Evolutionary conservation across 169 alveolate genomes (phyloP), one percentile per base, ranked within the genome.

Genomic region (Plasmodium inui): DNA sequence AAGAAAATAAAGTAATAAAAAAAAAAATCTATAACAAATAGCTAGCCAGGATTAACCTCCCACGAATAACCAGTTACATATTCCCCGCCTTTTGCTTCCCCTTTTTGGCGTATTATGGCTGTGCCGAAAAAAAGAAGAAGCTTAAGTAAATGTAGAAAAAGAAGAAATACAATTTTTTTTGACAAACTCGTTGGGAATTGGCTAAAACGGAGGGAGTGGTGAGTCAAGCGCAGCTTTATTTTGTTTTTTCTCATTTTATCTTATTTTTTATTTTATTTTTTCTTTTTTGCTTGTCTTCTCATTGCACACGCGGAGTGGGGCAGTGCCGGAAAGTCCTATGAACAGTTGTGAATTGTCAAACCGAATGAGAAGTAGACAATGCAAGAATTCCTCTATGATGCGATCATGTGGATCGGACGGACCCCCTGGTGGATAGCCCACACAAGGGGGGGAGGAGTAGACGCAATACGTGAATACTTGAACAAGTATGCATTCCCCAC

Each of bases 171-270:
- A 4, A 96, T 96, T 82, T 96, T 96, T 84, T 96, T 96, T 82
- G 97, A 96, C 53, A 96, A 94, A 81, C 92, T 96, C 30, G 95
- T 96, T 50, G 97, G 97, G 19, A 96, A 96, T 78, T 96, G 97
- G 97, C 91, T 83, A 17, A 78, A 96, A 72, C 74, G 97, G 22
- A 86, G 97, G 79, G 97, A 96, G 67, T 96, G 97, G 97, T 96
- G 84, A 61, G 91, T 50, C 61, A 39, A 26, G 34, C 41, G 30
- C 37, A 17, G 46, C 71, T 4, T 10, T 39, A 8, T 22, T 32
- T 32, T 34, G 61, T 79, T 37, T 22, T 22, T 50, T 32, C 26
- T 50, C 26, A 14, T 91, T 41, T 53, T 12, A 4, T 14, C 9
- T 34, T 89, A 95, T 95, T 93, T 95, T 32, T 32, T 32, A 32